Base-by-base conservation (phyloP, 1,139 yeast species). In the Suhomyces chickasaworum region DNA sequence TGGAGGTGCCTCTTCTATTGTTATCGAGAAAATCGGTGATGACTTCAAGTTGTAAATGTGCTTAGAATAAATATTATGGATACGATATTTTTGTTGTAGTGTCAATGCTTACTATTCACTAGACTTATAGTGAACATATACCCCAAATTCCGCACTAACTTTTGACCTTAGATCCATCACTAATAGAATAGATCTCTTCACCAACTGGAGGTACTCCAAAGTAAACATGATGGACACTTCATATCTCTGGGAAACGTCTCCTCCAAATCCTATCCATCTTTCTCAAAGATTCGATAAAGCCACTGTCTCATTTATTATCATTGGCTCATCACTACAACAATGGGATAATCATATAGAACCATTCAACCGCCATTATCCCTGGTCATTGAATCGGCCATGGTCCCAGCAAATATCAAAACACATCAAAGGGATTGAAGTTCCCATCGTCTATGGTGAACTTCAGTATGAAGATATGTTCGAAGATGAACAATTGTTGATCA, bases 1-100 rank as follows among this genome's bases (percentile, higher is more conserved):
- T 63, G 99, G 99, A 66, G 98, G 98, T 66, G 98, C 97, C 48
- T 86, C 96, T 49, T 83, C 95, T 31, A 70, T 89, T 56, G 86
- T 89, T 52, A 77, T 89, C 56, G 91, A 87, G 71, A 80, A 54
- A 44, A 48, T 58, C 33, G 60, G 54, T 40, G 55, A 53, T 43
- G 63, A 57, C 45, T 53, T 53, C 50, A 61, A 62, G 57, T 61
- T 63, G 60, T 63, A 56, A 31, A 23, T 15, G 20, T 31, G 17
- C 25, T 39, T 36, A 27, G 23, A 29, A 20, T 40, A 31, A 38
- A 15, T 8, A 17, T 16, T 29, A 29, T 29, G 32, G 17, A 29
- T 29, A 29, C 17, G 32, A 13, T 13, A 29, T 29, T 9, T 13
- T 2, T 7, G 17, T 2, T 29, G 32, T 29, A 29, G 32, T 25